phyloP scores from a whole-genome alignment of 345 rosid species.

The Arabidopsis suecica region DNA sequence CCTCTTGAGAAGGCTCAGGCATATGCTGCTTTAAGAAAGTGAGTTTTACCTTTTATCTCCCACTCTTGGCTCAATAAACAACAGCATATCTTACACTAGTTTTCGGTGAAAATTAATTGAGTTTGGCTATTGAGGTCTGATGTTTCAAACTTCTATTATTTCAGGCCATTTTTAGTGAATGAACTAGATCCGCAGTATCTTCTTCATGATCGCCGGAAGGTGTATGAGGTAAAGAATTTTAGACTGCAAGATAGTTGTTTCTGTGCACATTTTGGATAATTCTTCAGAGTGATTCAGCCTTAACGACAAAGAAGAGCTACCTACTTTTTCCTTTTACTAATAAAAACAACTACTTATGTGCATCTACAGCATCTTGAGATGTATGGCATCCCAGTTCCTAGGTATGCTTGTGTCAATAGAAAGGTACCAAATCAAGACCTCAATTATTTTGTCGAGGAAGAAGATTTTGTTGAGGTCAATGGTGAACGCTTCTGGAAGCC shows the following conservation, averaged over 20 bases:
- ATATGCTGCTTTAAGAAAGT: constrained; percentile 92
- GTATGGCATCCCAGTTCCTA: constrained; percentile 98
- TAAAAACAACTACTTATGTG: constrained; percentile 31
- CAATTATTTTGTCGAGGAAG: constrained; percentile 89
- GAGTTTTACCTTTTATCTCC: constrained; percentile 42
- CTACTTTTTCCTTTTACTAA: constrained; percentile 19
- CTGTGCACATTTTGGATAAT: not conserved
- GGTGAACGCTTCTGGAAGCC: constrained; percentile 99
- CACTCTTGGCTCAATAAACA: constrained; percentile 4
- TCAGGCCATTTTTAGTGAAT: constrained; percentile 93
- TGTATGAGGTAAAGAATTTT: constrained; percentile 78
- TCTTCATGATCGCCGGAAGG: constrained; percentile 98
- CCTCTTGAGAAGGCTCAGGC: constrained; percentile 76
- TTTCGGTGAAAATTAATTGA: not conserved
- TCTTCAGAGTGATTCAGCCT: not conserved
- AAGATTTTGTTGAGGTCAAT: constrained; percentile 96
- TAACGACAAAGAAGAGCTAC: not conserved
- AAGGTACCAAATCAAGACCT: constrained; percentile 81
- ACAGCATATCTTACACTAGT: not conserved
- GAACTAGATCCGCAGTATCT: constrained; percentile 93
- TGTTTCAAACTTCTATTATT: constrained; percentile 28
- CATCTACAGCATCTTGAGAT: constrained; percentile 71
- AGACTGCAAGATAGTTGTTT: constrained; percentile 30
- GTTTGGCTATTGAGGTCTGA: constrained; percentile 26
- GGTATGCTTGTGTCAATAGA: constrained; percentile 95